phyloP scores from a whole-genome alignment of 1,284 basidiomycete genomes.

The Phylloboletellus chloephorus region DNA sequence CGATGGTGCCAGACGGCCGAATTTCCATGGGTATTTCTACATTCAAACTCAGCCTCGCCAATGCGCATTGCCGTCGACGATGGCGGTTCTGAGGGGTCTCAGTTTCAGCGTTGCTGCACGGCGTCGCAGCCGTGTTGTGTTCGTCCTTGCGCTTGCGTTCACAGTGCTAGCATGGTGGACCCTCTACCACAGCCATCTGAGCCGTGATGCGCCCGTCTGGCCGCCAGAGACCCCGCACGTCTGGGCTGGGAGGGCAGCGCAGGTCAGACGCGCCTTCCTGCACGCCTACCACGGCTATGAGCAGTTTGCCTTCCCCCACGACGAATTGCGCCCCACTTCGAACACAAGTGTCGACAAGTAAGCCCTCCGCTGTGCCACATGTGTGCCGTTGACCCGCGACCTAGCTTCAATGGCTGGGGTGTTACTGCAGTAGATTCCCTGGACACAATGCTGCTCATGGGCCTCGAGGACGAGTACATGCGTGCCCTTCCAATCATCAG shows the following conservation, averaged over 20 bases:
- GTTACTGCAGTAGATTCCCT: constrained; percentile 79
- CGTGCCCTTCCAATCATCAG: constrained; percentile 69
- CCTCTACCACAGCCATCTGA: constrained; percentile 10
- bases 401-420: constrained; percentile 84
- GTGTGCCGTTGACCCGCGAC: not conserved
- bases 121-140: constrained; percentile 27
- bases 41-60: constrained; percentile 27
- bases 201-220: constrained; percentile 14
- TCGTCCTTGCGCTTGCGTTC: constrained; percentile 20
- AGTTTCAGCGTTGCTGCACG: constrained; percentile 8
- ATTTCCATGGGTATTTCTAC: constrained; percentile 4
- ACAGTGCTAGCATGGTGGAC: constrained; percentile 21
- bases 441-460: constrained; percentile 88
- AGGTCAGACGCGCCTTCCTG: constrained; percentile 55
- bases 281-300: constrained; percentile 65
- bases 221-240: constrained; percentile 26
- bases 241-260: constrained; percentile 52
- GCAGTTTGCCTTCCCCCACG: constrained; percentile 49
- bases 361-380: constrained; percentile 14
- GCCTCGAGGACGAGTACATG: constrained; percentile 71
- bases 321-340: constrained; percentile 56
- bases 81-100: constrained; percentile 5
- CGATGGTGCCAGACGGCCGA: constrained; percentile 2
- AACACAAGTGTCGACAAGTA: constrained; percentile 49
- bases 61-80: too few relatives aligned